phyloP scores from a whole-genome alignment of 495 filamentous ascomycete genomes.

The Delitschia confertaspora region DNA sequence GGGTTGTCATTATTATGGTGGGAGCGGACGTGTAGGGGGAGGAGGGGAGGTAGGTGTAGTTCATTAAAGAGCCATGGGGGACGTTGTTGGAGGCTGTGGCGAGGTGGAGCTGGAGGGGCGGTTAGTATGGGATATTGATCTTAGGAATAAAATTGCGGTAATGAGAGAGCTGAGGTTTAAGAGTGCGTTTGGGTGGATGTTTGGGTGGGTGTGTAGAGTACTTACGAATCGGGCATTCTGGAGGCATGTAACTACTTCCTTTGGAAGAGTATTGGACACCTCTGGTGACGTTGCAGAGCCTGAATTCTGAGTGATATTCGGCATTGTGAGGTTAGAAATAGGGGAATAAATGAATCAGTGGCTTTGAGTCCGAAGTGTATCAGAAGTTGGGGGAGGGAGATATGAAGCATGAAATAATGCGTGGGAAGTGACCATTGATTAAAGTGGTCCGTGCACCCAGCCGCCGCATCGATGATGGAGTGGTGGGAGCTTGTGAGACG shows the following conservation, averaged over 20 bases:
- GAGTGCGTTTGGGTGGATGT: neutral
- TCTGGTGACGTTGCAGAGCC: constrained; percentile 38
- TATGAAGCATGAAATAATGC: too few species aligned
- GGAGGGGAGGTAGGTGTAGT: constrained; percentile 91
- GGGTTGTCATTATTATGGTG: constrained; percentile 28
- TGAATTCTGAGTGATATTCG: neutral
- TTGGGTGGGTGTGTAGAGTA: constrained; percentile 1
- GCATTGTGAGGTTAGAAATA: too few species aligned
- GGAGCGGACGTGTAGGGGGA: constrained; percentile 57
- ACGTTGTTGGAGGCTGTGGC: constrained; percentile 75
- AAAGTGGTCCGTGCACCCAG: too few species aligned
- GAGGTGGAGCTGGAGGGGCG: constrained; percentile 66
- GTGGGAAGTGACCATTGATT: too few species aligned
- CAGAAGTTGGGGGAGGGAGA: too few species aligned
- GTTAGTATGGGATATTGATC: neutral
- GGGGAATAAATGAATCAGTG: too few species aligned
- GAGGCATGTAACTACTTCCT: constrained; percentile 79
- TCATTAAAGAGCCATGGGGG: constrained; percentile 96
- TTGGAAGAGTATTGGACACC: constrained; percentile 58
- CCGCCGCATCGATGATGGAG: too few species aligned
- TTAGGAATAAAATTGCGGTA: neutral
- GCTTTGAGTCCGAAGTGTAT: too few species aligned
- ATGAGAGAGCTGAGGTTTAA: neutral
- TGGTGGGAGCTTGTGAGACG: too few species aligned
- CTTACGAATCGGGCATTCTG: constrained; percentile 91